A percentile compares a stretch with the other conserved stretches of the same genome.
phyloP scores from a whole-genome alignment of 345 rosid species.

The Lepidium sativum region DNA sequence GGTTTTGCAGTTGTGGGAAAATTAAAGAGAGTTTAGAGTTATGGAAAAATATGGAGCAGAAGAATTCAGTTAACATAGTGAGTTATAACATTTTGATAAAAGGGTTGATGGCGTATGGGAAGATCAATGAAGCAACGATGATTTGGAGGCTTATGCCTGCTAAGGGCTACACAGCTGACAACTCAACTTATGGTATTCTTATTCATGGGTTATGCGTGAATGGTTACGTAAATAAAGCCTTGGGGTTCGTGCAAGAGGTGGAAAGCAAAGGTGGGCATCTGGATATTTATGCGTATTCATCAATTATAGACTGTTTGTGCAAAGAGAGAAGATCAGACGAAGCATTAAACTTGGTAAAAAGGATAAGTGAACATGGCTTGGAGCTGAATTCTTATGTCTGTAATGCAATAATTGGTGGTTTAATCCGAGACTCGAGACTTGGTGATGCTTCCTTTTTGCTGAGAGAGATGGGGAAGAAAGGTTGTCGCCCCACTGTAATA shows the following conservation, averaged over 20 bases:
- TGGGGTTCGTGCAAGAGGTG: constrained; percentile 45
- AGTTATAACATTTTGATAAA: constrained; percentile 68
- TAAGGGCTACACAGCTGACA: constrained; percentile 43
- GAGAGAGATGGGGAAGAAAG: constrained; percentile 44
- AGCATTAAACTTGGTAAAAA: constrained; percentile 42
- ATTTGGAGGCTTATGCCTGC: constrained; percentile 55
- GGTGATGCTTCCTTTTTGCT: constrained; percentile 49
- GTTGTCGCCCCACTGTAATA: constrained; percentile 45
- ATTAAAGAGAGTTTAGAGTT: constrained; percentile 57
- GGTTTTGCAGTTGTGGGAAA: constrained; percentile 54
- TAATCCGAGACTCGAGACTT: constrained; percentile 54
- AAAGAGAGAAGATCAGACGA: constrained; percentile 64
- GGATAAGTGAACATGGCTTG: constrained; percentile 39
- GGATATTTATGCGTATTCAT: constrained; percentile 60
- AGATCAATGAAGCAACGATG: constrained; percentile 57
- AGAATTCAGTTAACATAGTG: constrained; percentile 41
- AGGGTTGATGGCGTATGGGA: constrained; percentile 58
- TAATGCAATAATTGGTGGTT: constrained; percentile 60
- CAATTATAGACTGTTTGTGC: constrained; percentile 66
- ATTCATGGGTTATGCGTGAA: constrained; percentile 77
- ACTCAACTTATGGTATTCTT: constrained; percentile 53
- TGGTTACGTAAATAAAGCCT: constrained; percentile 65
- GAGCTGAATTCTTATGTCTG: constrained; percentile 46
- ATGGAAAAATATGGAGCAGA: constrained; percentile 70
- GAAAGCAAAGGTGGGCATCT: constrained; percentile 37